Evolutionary conservation across 169 alveolate genomes (phyloP), one percentile per base, ranked within the genome.

Genomic region (Eimeria necatrix): DNA sequence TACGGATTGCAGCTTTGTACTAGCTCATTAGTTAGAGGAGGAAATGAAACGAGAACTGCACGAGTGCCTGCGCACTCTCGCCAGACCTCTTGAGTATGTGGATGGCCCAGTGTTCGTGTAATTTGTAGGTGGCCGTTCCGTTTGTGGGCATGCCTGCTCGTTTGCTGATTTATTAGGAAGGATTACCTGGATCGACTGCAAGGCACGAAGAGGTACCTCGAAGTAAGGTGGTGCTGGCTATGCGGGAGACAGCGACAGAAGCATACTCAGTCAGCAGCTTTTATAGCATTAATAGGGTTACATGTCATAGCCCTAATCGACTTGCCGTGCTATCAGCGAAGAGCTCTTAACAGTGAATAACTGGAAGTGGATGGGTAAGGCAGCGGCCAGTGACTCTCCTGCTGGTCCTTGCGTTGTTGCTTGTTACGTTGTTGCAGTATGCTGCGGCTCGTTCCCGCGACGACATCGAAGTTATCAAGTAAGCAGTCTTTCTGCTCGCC

Each of bases 391-490:
- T 68, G 12, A 68, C 46, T n/a, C 14, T 68, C 12, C 78, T 68
- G 32, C n/a, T 7, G n/a, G 78, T 3, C 78, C 2, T 68, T 14
- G 12, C 2, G n/a, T 24, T 68, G 78, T 68, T n/a, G n/a, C 78
- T n/a, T 3, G 12, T 14, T 32, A 32, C 41, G 0, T 32, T n/a
- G n/a, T 56, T 32, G 73, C 91, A 84, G 91, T 84, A 84, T 68
- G 76, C 91, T 48, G 59, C 78, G 41, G 91, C 91, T 22, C 91
- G 91, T 32, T 84, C 91, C 20, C 91, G 91, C 26, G 91, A 84
- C 48, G 91, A 84, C 41, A 76, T 84, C 61, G 91, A 84, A 12
- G 59, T 24, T 84, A 76, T 84, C 60, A 84, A 56, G 91, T 84
- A 24, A 49, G 91, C 71, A 10, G 24, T 26, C 24, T 22, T 10